Evolutionary conservation across 768 basidiomycete genomes (phyloP).

Genomic region (Chalciporus chontae): DNA sequence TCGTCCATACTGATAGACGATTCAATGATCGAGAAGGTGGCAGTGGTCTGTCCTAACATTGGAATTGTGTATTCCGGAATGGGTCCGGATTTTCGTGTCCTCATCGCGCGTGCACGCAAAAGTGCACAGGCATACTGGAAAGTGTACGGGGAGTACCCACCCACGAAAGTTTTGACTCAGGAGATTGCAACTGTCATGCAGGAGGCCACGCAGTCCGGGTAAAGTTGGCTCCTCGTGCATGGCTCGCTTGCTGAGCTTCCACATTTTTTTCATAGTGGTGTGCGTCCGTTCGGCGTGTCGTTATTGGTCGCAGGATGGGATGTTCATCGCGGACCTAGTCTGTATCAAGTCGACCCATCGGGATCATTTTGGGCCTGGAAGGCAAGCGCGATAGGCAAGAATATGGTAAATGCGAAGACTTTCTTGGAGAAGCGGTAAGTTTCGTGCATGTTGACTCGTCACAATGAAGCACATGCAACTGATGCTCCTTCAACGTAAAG

Average conservation of each 20-base stretch:
- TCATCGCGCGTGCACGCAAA: slow-evolving; percentile 93
- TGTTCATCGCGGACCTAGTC: slow-evolving; percentile 85
- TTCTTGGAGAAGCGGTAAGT: slow-evolving; percentile 96
- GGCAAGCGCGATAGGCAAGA: slow-evolving; percentile 98
- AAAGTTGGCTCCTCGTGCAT: slow-evolving; percentile 31
- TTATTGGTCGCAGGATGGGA: slow-evolving; percentile 98
- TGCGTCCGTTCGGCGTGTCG: slow-evolving; percentile 98
- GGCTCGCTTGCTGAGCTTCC: slow-evolving; percentile 28
- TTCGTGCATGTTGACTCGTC: slow-evolving; percentile 22
- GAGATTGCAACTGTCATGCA: slow-evolving; percentile 99
- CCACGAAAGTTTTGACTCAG: slow-evolving; percentile 92
- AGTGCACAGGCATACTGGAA: slow-evolving; percentile 99
- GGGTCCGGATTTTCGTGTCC: slow-evolving; percentile 97
- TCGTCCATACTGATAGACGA: slow-evolving; percentile 98
- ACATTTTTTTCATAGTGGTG: slow-evolving; percentile 66
- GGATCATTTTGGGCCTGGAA: slow-evolving; percentile 99
- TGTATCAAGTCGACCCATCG: slow-evolving; percentile 99
- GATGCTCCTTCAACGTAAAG: slow-evolving; percentile 41
- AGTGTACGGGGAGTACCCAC: slow-evolving; percentile 97
- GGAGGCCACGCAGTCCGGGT: slow-evolving; percentile 98
- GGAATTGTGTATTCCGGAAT: slow-evolving; percentile 99
- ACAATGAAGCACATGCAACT: slow-evolving; percentile 14
- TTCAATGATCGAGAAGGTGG: slow-evolving; percentile 96
- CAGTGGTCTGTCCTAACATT: slow-evolving; percentile 96
- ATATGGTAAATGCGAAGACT: slow-evolving; percentile 99